Conservation (phyloP, 441 rosid species). For the Populus hybrid region DNA sequence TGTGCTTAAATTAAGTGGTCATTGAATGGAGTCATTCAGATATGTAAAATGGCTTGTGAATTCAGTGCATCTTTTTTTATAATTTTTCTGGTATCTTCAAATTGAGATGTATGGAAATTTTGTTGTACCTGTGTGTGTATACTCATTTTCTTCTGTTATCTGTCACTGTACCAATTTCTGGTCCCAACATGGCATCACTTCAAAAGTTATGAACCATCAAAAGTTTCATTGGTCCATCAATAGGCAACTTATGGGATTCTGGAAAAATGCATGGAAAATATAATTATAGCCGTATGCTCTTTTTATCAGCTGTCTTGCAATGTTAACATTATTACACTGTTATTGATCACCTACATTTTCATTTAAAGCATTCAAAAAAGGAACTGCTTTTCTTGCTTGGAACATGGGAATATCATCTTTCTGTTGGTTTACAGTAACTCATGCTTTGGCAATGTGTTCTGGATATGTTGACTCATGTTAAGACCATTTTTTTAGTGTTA, state of each 20-base stretch:
- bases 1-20: background rate
- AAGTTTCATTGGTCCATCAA: background rate
- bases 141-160: background rate
- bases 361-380: background rate
- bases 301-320: background rate
- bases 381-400: background rate
- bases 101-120: background rate
- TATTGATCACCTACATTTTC: background rate
- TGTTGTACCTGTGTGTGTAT: background rate
- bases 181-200: background rate
- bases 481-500: background rate
- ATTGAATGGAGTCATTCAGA: background rate
- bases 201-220: background rate
- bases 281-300: background rate
- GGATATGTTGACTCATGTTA: background rate
- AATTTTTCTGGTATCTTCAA: background rate
- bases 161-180: background rate
- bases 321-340: background rate
- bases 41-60: background rate
- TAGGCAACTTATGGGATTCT: background rate
- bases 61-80: background rate
- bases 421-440: constrained; percentile 6
- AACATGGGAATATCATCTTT: background rate
- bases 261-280: background rate
- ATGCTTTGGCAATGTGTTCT: background rate